Evolutionary conservation across 257 asterid genomes (phyloP).

Genomic region (Salvia miltiorrhiza): DNA sequence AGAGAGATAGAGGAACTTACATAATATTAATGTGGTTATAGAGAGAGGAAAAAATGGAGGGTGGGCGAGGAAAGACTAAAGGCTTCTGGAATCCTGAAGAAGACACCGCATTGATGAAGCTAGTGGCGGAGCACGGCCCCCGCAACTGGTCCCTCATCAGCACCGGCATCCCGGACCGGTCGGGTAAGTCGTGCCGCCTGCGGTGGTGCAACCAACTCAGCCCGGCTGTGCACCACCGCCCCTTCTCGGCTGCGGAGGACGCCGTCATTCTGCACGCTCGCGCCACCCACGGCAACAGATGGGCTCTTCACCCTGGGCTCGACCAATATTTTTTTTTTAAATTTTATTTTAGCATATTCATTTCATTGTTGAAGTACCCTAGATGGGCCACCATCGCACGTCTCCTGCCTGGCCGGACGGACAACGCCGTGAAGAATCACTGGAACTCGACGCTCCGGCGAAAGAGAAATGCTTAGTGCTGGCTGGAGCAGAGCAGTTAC

Average conservation of each 20-base stretch:
- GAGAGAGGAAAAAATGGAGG: slow-evolving; percentile 1
- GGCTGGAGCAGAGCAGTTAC: too few species aligned
- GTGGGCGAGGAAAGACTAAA: slow-evolving; percentile 27
- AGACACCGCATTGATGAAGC: slow-evolving; percentile 39
- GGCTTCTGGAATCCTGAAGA: slow-evolving; percentile 67
- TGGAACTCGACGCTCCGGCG: slow-evolving; percentile 76
- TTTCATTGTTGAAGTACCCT: too few species aligned
- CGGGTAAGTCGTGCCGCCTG: slow-evolving; percentile 68
- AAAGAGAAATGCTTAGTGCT: too few species aligned
- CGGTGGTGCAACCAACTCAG: slow-evolving; percentile 89
- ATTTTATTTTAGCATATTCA: too few species aligned
- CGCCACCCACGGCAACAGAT: slow-evolving; percentile 47
- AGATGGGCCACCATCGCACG: slow-evolving; percentile 47
- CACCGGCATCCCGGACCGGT: slow-evolving; percentile 53
- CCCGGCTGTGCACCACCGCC: slow-evolving; percentile 60
- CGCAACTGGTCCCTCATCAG: slow-evolving; percentile 69
- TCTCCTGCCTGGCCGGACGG: slow-evolving; percentile 64
- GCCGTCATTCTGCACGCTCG: slow-evolving; percentile 44
- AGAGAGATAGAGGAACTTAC: too few species aligned
- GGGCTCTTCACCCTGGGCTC: too few species aligned
- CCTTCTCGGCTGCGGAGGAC: slow-evolving; percentile 56
- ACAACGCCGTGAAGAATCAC: slow-evolving; percentile 62
- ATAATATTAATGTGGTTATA: too few species aligned
- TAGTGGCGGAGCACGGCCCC: slow-evolving; percentile 61
- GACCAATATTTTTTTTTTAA: too few species aligned